Percentiles rank a stretch among this genome's conserved stretches.
These are phyloP conservation scores for Cordyceps cateniannulata DNA, from an alignment of 2,329 filamentous ascomycete species.

Conservation along the genomic window DNA sequence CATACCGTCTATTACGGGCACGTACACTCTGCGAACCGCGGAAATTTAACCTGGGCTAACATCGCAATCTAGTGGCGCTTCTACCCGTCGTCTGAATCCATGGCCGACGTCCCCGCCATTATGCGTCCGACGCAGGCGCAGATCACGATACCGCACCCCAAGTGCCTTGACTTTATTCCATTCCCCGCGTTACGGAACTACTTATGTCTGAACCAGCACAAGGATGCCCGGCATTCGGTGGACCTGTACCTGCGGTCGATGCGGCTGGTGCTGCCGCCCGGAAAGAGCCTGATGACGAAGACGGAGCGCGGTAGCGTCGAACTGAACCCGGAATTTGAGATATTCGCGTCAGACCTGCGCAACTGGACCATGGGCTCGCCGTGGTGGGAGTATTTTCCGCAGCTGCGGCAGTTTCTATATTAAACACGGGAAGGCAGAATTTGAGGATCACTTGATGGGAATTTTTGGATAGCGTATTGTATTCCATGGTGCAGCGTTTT, in stretches of 20 bases:
- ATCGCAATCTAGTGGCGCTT: slow-evolving; percentile 11
- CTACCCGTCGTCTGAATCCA: slow-evolving; percentile 6
- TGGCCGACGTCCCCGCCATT: slow-evolving; percentile 13
- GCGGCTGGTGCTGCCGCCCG: slow-evolving; percentile 14
- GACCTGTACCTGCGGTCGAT: slow-evolving; percentile 14
- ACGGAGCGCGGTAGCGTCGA: slow-evolving; percentile 14
- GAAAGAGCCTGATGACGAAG: slow-evolving; percentile 15
- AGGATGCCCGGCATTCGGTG: slow-evolving; percentile 11
- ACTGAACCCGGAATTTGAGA: slow-evolving; percentile 20
- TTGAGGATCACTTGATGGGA: not conserved
- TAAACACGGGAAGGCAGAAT: not conserved
- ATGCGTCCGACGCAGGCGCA: slow-evolving; percentile 14
- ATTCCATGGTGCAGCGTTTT: too few relatives aligned
- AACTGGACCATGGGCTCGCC: slow-evolving; percentile 20
- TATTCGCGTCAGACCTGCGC: slow-evolving; percentile 17
- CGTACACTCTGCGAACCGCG: not conserved
- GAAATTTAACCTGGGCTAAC: not conserved
- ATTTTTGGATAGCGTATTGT: not conserved
- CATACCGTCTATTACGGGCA: slow-evolving; percentile 21
- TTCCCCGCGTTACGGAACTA: slow-evolving; percentile 16
- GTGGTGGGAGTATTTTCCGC: slow-evolving; percentile 20
- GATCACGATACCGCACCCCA: slow-evolving; percentile 9
- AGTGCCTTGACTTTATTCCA: slow-evolving; percentile 15
- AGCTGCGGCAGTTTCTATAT: slow-evolving; percentile 12
- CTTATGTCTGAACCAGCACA: slow-evolving; percentile 12